Percentiles rank a stretch among this genome's conserved stretches.
Conservation (phyloP, 2,329 filamentous ascomycete genomes). For the Emergomyces pasteurianus region DNA sequence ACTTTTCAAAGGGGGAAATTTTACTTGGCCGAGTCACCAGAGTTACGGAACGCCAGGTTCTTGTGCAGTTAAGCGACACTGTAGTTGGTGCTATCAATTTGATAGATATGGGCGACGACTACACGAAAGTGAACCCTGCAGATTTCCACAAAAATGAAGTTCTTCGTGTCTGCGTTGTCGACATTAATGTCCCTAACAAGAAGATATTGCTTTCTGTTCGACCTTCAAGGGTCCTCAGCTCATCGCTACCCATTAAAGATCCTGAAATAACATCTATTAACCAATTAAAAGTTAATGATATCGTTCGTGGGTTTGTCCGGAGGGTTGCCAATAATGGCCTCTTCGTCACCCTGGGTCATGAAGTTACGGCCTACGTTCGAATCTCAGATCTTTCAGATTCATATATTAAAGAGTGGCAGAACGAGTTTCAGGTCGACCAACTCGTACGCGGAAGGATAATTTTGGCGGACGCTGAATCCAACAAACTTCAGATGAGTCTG, state of each 20-base stretch:
- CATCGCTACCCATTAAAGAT: constrained; percentile 67
- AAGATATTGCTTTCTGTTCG: constrained; percentile 68
- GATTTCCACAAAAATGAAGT: constrained; percentile 74
- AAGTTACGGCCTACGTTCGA: constrained; percentile 69
- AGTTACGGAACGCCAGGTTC: constrained; percentile 67
- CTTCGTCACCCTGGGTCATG: constrained; percentile 72
- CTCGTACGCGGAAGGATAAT: constrained; percentile 80
- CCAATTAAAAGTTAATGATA: constrained; percentile 63
- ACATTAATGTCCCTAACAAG: constrained; percentile 74
- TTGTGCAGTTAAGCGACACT: constrained; percentile 72
- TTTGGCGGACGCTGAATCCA: constrained; percentile 53
- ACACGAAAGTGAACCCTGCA: constrained; percentile 62
- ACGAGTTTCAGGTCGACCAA: constrained; percentile 75
- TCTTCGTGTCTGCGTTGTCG: constrained; percentile 72
- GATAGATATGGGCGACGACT: constrained; percentile 78
- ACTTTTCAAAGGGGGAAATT: constrained; percentile 66
- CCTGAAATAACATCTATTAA: constrained; percentile 59
- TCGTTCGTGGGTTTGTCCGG: constrained; percentile 85
- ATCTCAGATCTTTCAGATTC: constrained; percentile 81
- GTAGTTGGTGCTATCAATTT: constrained; percentile 71
- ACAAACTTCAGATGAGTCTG: constrained; percentile 72
- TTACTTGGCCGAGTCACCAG: constrained; percentile 76
- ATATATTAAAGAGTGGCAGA: constrained; percentile 93
- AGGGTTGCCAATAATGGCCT: constrained; percentile 80
- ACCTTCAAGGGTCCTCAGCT: constrained; percentile 81